Evolutionary conservation across 192 early-diverging fungal genomes (phyloP), one percentile per base, ranked within the genome.

Genomic region (Chytriomyces sp.): DNA sequence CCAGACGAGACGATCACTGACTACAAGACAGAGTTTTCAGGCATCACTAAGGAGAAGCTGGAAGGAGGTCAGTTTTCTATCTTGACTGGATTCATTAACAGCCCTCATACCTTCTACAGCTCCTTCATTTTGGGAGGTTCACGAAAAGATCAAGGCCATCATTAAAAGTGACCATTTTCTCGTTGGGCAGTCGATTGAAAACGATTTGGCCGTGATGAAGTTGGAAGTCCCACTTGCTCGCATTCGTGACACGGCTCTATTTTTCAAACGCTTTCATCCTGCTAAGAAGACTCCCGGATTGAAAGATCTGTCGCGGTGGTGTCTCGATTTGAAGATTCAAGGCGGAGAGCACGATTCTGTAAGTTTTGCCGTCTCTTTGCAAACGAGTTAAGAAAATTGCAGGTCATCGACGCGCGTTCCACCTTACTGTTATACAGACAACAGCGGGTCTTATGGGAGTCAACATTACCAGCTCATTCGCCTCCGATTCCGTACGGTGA

Each of bases 371-470:
- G 17, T 39, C 12, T 4, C 19, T 53, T 31, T 70, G 10, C 6
- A 32, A 59, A 49, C 19, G 5, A 38, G 8, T 26, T 14, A 10
- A 19, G 19, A 25, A 49, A 22, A 8, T 17, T 64, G n/a, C 30
- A 75, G 74, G 37, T 69, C 41, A 52, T 91, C 36, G 95, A 96
- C 82, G 91, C 94, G 2, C 84, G 91, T 61, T 86, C 90, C 39
- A 86, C 93, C 1, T 92, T 96, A 83, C 74, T 94, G 25, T 59
- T 96, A 4, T 96, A 93, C 78, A 88, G 90, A 58, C 89, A 91
- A 68, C 83, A 89, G 58, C 91, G 91, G 73, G 73, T 83, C 0
- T 85, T 89, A 14, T 96, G 94, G 94, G 95, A 96, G 54, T 14
- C 22, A 25, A 69, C 65, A 1, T n/a, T 36, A n/a, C 74, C 74